Evolutionary conservation across 2,329 filamentous ascomycete species (phyloP).

Genomic region (Helminthosporium solani): DNA sequence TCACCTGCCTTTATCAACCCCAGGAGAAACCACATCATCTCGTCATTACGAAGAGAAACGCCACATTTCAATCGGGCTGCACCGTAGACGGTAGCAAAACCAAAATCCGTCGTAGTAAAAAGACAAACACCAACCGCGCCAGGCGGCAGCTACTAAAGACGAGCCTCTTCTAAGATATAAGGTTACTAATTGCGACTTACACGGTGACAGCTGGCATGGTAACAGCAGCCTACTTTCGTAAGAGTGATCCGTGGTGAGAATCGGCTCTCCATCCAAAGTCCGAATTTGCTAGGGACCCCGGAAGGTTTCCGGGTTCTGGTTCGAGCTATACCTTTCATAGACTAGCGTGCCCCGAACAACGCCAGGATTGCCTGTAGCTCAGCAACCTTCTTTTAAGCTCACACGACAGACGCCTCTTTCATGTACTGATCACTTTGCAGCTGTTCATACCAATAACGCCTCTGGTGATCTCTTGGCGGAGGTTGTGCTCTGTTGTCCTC

Average conservation of each 20-base stretch:
- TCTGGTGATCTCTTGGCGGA: too few relatives aligned
- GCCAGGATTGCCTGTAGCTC: slow-evolving; percentile 11
- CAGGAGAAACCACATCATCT: too few relatives aligned
- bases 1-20: too few relatives aligned
- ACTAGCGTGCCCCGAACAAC: slow-evolving; percentile 18
- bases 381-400: slow-evolving; percentile 21
- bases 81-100: too few relatives aligned
- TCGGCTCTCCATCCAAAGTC: slow-evolving; percentile 32
- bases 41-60: too few relatives aligned
- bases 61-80: too few relatives aligned
- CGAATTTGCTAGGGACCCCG: slow-evolving; percentile 19
- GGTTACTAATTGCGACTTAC: neutral
- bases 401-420: slow-evolving; percentile 11
- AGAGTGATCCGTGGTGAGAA: slow-evolving; percentile 17
- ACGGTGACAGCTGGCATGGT: slow-evolving; percentile 12
- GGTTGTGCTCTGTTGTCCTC: too few relatives aligned
- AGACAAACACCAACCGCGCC: too few relatives aligned
- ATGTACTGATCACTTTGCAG: neutral
- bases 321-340: slow-evolving; percentile 8
- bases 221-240: slow-evolving; percentile 13
- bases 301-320: slow-evolving; percentile 4
- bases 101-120: too few relatives aligned
- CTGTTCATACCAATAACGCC: neutral
- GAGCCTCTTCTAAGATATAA: neutral
- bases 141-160: too few relatives aligned